Conservation (phyloP, 345 rosid genomes). For the Eucalyptus pumila region DNA sequence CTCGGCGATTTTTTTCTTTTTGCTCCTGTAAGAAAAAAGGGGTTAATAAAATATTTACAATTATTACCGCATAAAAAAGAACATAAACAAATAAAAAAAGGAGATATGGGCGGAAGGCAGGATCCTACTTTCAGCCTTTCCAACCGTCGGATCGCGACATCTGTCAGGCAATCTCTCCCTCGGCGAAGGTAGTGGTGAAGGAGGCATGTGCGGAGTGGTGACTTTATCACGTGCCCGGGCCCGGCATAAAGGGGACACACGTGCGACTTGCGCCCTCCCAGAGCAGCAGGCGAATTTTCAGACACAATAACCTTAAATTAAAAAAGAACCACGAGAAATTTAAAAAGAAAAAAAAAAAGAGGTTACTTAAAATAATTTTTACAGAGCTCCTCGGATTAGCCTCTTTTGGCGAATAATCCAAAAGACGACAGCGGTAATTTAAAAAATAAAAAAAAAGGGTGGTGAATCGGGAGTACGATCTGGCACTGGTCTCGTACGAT, state of each 20-base stretch:
- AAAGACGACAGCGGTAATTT: not conserved
- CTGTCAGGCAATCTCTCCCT: not conserved
- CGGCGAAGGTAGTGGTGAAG: not conserved
- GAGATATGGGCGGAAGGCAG: not conserved
- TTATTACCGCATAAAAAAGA: not conserved
- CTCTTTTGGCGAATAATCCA: not conserved
- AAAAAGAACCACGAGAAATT: not conserved
- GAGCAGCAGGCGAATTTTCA: constrained; percentile 9
- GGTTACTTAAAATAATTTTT: not conserved
- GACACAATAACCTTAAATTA: not conserved
- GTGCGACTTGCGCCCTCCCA: constrained; percentile 38
- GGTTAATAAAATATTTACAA: not conserved
- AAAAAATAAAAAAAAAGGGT: not conserved
- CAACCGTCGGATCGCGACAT: not conserved
- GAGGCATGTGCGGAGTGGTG: not conserved
- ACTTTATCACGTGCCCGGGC: constrained; percentile 35
- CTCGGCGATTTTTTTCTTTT: not conserved
- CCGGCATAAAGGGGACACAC: constrained; percentile 31
- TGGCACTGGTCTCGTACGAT: not conserved
- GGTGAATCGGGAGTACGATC: not conserved
- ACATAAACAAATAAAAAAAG: not conserved
- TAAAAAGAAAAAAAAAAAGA: too few relatives aligned
- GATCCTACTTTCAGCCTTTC: not conserved
- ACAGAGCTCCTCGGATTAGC: not conserved
- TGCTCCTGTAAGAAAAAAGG: not conserved